Evolutionary conservation across 2,329 filamentous ascomycete genomes (phyloP), one percentile per base, ranked within the genome.

Genomic region (Cordyceps tenuipes): DNA sequence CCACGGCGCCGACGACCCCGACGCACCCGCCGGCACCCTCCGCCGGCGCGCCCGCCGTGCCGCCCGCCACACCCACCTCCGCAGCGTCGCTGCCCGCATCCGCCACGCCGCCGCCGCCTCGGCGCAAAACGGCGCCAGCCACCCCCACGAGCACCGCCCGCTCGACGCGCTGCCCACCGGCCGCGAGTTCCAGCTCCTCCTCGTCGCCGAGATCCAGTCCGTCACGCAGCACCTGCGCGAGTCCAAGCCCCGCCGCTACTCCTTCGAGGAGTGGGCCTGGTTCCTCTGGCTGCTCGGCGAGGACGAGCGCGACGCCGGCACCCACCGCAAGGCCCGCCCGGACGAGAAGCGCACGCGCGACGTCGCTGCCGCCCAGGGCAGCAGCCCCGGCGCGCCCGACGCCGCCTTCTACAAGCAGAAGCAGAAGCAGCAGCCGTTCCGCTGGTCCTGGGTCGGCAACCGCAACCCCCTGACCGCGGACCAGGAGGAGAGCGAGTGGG

Each of bases 211-310:
- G 64, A 94, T 96, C 60, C 78, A 83, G 15, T 78, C 77, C 29
- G 83, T 90, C 1, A 83, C 84, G 1, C 62, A 62, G n/a, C 76
- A 82, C 52, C 83, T 94, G 68, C 75, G 89, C 39, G 80, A 82
- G 19, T 71, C 76, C 49, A 72, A 78, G 5, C 79, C 82, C 2
- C 85, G 85, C 59, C 81, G 79, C 58, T 97, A 96, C 70, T 79
- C 77, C 0, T 97, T 91, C 64, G 85, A 91, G 65, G 88, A 96
- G 69, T 96, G 91, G 92, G 88, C 88, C 0, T 89, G 90, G 76
- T 94, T 90, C 66, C 86, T 92, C 8, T 82, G 83, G 23, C 78
- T 96, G 36, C 89, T 96, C n/a, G 83, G 83, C 51, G 82, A 86
- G 67, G 82, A 86, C 68, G 83, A 86, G 67, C 73, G 72, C 59